Base-by-base conservation (phyloP, 78 protist species). In the Dictyostelium capitatum region DNA sequence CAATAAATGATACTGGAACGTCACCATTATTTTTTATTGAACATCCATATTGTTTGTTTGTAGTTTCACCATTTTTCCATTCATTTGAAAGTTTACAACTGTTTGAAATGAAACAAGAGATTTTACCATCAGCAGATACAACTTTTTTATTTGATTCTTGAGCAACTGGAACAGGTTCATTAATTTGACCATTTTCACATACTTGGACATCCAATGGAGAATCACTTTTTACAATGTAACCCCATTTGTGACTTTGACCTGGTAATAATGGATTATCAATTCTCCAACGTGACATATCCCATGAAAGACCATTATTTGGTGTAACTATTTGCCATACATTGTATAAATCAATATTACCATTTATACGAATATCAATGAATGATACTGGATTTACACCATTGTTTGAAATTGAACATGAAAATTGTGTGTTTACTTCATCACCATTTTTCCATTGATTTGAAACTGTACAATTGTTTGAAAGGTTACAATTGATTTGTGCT, bases 1-100 rank as follows among this genome's bases (percentile, higher is more conserved):
- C 56, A 14, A 80, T 62, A 19, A 62, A 74, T 15, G 83, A 56
- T 43, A 85, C 32, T 11, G 92, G 62, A 11, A 48, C 53, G 4
- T 32, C 30, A 85, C 92, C 92, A 17, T 59, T 85, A 57, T 85
- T 85, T 28, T 30, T 73, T 48, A 85, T 28, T 46, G n/a, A 9
- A 85, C 92, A 85, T 9, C 15, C 28, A 59, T 43, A 85, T 53
- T 53, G 62, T 19, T 54, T 70, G 56, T 59, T 43, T 20, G 41
- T 17, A 47, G 57, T 53, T 4, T 53, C 78, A 79, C 37, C 72
- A 20, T 53, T 23, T 25, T 54, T 47, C 80, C 69, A 85, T 30
- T 30, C 17, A 2, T 6, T 10, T n/a, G 7, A 56, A 11, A 46
- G n/a, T 19, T 69, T 78, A 48, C 92, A 85, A 17, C 54, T 23